phyloP scores from a whole-genome alignment of 371 early-diverging fungal genomes.

The Mucor racemosus region DNA sequence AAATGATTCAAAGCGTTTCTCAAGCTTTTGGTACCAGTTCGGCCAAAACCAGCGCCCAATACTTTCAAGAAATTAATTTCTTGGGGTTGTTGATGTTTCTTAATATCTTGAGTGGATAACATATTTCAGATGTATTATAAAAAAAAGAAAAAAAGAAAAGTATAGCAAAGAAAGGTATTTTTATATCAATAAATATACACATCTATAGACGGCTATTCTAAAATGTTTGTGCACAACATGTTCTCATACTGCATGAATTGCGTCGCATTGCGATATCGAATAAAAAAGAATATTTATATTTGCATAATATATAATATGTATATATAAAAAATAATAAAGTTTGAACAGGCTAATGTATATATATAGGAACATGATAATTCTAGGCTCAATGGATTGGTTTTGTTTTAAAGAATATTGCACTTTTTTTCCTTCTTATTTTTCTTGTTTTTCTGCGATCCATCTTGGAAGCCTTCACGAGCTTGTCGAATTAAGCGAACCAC shows the following conservation, averaged over 20 bases:
- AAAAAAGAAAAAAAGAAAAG: background rate
- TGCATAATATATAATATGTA: background rate
- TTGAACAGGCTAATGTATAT: background rate
- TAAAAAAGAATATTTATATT: background rate
- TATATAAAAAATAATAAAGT: background rate
- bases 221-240: too few species aligned
- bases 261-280: background rate
- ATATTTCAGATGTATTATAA: background rate
- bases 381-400: conserved; percentile 3
- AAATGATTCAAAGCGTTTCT: conserved; percentile 20
- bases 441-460: conserved; percentile 9
- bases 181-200: too few species aligned
- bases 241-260: background rate
- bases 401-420: conserved; percentile 15
- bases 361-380: background rate
- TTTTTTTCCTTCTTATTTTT: conserved; percentile 26
- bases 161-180: too few species aligned
- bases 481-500: conserved; percentile 54
- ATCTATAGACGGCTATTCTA: too few species aligned
- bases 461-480: conserved; percentile 14
- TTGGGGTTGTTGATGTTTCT: background rate
- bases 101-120: background rate
- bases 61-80: conserved; percentile 12
- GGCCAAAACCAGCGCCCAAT: conserved; percentile 27
- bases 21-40: conserved; percentile 27